Conservation (phyloP, 192 early-diverging fungal genomes). For the Phycomyces blakesleeanus region DNA sequence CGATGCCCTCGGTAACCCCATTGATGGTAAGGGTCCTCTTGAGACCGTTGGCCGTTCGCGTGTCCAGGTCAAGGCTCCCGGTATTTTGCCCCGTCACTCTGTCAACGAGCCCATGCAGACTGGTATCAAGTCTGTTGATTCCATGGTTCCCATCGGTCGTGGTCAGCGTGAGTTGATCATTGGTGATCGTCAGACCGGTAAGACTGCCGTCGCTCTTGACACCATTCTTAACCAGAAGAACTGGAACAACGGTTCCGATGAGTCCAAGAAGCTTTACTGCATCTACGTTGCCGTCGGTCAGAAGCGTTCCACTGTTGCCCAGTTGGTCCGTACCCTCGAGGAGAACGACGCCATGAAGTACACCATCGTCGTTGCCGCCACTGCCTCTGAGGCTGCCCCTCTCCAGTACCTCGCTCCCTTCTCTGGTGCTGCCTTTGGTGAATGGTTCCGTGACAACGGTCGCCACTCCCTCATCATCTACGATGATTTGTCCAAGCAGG, state of each 20-base stretch:
- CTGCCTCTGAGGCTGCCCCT: constrained; percentile 97
- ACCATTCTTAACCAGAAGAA: constrained; percentile 99
- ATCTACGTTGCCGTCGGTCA: constrained; percentile 99
- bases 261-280: constrained; percentile 99
- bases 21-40: constrained; percentile 98
- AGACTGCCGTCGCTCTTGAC: constrained; percentile 98
- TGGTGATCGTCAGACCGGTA: constrained; percentile 99
- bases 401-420: constrained; percentile 99
- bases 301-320: constrained; percentile 98
- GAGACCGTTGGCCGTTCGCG: constrained; percentile 80
- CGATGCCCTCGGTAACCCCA: constrained; percentile 98
- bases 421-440: constrained; percentile 97
- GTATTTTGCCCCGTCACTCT: constrained; percentile 98
- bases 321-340: constrained; percentile 98
- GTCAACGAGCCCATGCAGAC: constrained; percentile 99
- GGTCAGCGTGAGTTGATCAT: constrained; percentile 99
- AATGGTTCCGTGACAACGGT: constrained; percentile 99
- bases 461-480: constrained; percentile 99
- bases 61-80: constrained; percentile 99
- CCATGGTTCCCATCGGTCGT: constrained; percentile 99
- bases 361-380: constrained; percentile 97
- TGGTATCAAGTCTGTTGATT: constrained; percentile 99
- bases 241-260: constrained; percentile 94
- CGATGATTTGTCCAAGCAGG: constrained; percentile 99
- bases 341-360: constrained; percentile 98